Conservation (phyloP, 2,329 filamentous ascomycete species). For the Rugonectria rugulosa region DNA sequence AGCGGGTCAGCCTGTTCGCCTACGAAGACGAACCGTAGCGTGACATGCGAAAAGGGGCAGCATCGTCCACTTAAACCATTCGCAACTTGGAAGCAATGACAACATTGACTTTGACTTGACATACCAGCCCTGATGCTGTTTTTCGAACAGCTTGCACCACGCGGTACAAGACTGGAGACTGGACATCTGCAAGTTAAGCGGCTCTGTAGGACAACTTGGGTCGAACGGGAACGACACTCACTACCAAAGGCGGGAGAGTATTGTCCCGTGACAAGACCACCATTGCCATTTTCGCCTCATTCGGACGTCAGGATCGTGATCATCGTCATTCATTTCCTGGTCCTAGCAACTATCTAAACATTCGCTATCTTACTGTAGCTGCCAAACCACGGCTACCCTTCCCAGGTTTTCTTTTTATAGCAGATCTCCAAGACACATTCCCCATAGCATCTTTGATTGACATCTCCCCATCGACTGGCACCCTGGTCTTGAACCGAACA, state of each 20-base stretch:
- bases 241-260: not conserved
- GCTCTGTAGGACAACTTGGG: too few relatives aligned
- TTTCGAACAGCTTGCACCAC: not conserved
- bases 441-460: not conserved
- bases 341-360: not conserved
- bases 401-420: conserved; percentile 10
- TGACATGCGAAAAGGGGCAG: not conserved
- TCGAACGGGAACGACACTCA: not conserved
- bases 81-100: not conserved
- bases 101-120: conserved; percentile 2
- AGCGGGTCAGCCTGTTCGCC: conserved; percentile 3
- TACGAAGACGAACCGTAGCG: not conserved
- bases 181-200: too few relatives aligned
- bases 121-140: not conserved
- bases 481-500: conserved; percentile 3
- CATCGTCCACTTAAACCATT: not conserved
- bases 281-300: conserved; percentile 9
- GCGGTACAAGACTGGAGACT: too few relatives aligned
- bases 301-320: conserved; percentile 7
- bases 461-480: conserved; percentile 5
- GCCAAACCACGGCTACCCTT: not conserved
- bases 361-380: not conserved
- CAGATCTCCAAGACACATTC: not conserved
- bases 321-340: conserved; percentile 12
- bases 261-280: not conserved